Percentiles rank a stretch among this genome's conserved stretches.
Evolutionary conservation across 1,139 yeast genomes (phyloP).

Genomic region (Nakaseomyces kungkrabaensis): DNA sequence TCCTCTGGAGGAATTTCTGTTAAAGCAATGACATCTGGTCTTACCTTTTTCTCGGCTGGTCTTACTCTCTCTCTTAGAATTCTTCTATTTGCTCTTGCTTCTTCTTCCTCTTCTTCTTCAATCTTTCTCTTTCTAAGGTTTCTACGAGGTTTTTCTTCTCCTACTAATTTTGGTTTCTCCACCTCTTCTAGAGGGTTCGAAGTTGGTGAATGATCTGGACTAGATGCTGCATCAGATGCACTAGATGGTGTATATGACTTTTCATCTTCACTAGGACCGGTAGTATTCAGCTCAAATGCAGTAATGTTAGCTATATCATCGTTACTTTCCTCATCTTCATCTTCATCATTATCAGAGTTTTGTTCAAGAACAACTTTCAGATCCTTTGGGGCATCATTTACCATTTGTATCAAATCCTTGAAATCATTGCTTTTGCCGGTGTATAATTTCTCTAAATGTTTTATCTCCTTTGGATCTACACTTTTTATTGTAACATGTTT

Average conservation of each 20-base stretch:
- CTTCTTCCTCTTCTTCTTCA: not conserved
- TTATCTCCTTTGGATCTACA: slow-evolving; percentile 5
- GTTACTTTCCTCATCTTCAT: slow-evolving; percentile 8
- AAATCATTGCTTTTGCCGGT: slow-evolving; percentile 23
- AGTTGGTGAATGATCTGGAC: not conserved
- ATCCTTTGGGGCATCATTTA: slow-evolving; percentile 27
- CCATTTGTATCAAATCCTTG: slow-evolving; percentile 27
- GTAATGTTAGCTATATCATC: slow-evolving; percentile 5
- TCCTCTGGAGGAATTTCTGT: slow-evolving; percentile 20
- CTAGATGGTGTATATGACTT: slow-evolving; percentile 4
- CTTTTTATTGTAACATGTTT: slow-evolving; percentile 4
- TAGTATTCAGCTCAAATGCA: slow-evolving; percentile 5
- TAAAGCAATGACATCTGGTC: slow-evolving; percentile 19
- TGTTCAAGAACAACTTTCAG: slow-evolving; percentile 12
- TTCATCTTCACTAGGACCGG: slow-evolving; percentile 5
- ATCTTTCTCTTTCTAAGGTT: slow-evolving; percentile 3
- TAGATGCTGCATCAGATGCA: not conserved
- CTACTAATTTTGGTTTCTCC: slow-evolving; percentile 2
- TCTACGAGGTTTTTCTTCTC: not conserved
- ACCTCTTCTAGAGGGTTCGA: slow-evolving; percentile 1
- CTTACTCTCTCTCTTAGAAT: slow-evolving; percentile 6
- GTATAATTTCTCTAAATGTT: slow-evolving; percentile 23
- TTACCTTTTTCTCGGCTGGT: slow-evolving; percentile 22
- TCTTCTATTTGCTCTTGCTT: not conserved
- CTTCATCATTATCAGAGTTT: slow-evolving; percentile 8